Evolutionary conservation across 441 rosid genomes (phyloP).

Genomic region (Corymbia citriodora): DNA sequence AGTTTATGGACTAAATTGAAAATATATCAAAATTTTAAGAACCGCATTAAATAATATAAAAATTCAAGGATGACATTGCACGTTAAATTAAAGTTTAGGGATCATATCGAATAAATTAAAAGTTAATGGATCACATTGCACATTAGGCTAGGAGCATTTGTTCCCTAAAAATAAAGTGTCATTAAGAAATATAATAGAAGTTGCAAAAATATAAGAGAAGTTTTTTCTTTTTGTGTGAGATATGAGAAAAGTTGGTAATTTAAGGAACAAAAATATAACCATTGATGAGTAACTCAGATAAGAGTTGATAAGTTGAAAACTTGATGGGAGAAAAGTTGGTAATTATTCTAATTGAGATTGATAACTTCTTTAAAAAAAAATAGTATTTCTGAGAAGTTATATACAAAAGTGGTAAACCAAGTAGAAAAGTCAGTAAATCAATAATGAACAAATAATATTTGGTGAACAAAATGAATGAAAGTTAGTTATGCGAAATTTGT

Average conservation of each 20-base stretch:
- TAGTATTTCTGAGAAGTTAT: background rate
- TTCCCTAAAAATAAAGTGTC: background rate
- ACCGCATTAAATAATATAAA: too few species aligned
- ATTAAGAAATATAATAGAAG: background rate
- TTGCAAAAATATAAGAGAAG: background rate
- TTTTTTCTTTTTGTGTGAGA: background rate
- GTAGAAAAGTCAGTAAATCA: background rate
- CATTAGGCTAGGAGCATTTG: background rate
- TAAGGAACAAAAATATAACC: background rate
- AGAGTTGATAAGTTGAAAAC: background rate
- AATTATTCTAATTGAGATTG: background rate
- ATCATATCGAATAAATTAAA: too few species aligned
- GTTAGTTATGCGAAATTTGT: too few species aligned
- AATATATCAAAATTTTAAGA: background rate
- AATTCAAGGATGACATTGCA: background rate
- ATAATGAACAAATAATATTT: background rate
- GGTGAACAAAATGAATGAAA: background rate
- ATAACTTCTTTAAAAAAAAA: too few species aligned
- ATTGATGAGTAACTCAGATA: background rate
- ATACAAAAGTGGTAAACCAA: background rate
- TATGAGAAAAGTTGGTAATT: background rate
- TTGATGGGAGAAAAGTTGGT: background rate
- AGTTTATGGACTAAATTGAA: background rate
- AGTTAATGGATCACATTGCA: too few species aligned
- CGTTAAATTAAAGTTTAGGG: too few species aligned